These are phyloP conservation scores for Tephrocybe sp. DNA, from an alignment of 768 basidiomycete genomes.

Conservation along the genomic window DNA sequence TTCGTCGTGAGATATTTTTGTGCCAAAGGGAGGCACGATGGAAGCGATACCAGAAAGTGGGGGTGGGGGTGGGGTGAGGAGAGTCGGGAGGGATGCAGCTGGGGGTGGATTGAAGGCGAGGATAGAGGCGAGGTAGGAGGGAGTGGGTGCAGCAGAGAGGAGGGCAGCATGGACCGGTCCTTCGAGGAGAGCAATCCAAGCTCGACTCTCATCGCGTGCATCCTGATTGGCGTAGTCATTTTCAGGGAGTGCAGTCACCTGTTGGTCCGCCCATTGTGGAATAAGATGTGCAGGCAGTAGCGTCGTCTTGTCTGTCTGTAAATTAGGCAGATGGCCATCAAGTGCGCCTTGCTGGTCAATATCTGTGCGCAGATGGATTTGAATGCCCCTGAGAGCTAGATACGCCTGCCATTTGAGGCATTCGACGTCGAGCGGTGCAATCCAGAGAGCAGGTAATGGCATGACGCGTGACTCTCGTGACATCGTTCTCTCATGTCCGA, in stretches of 20 bases:
- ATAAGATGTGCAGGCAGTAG: conserved; percentile 67
- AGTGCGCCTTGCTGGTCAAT: conserved; percentile 67
- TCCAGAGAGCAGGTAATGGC: conserved; percentile 62
- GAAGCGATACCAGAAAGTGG: conserved; percentile 70
- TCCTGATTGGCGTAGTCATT: conserved; percentile 52
- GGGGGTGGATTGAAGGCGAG: conserved; percentile 32
- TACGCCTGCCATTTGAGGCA: conserved; percentile 92
- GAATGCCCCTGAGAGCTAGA: conserved; percentile 62
- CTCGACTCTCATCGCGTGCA: conserved; percentile 70
- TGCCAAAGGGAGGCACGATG: conserved; percentile 57
- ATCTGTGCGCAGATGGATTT: conserved; percentile 62
- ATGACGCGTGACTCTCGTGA: conserved; percentile 14
- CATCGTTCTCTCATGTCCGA: conserved; percentile 35
- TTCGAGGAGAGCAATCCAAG: conserved; percentile 81
- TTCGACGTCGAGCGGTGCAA: conserved; percentile 67
- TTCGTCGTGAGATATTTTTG: conserved; percentile 46
- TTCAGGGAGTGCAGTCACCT: conserved; percentile 20
- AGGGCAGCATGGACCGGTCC: conserved; percentile 74
- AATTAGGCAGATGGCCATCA: conserved; percentile 64
- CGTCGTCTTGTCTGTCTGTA: conserved; percentile 53
- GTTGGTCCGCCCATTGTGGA: conserved; percentile 62
- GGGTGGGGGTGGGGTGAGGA: conserved; percentile 63
- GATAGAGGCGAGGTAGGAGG: conserved; percentile 40
- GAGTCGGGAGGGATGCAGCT: conserved; percentile 39
- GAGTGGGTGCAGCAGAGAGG: conserved; percentile 51